phyloP scores from a whole-genome alignment of 768 basidiomycete species.

The Chalciporus piperatus region DNA sequence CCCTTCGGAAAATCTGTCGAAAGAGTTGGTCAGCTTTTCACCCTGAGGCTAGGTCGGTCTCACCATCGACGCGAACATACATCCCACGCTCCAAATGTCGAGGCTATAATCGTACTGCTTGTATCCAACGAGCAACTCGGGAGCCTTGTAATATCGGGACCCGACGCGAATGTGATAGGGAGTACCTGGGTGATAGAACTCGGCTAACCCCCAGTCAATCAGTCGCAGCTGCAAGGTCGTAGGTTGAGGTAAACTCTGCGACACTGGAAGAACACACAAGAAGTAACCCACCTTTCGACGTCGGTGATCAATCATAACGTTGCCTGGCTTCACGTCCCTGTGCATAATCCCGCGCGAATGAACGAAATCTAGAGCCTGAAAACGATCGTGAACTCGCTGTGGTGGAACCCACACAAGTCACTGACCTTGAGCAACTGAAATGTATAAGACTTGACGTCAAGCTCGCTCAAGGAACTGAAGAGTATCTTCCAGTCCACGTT shows the following conservation, averaged over 20 bases:
- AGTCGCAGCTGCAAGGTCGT: constrained; percentile 42
- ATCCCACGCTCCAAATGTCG: constrained; percentile 72
- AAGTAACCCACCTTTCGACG: constrained; percentile 47
- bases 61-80: constrained; percentile 75
- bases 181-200: constrained; percentile 70
- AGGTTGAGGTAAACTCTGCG: neutral
- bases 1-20: constrained; percentile 63
- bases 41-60: neutral
- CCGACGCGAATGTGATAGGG: constrained; percentile 74
- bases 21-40: neutral
- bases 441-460: constrained; percentile 65
- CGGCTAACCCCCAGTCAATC: constrained; percentile 77
- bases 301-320: constrained; percentile 72
- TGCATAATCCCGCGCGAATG: constrained; percentile 75
- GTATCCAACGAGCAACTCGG: constrained; percentile 68
- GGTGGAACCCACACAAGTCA: neutral
- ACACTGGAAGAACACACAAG: neutral
- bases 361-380: constrained; percentile 61
- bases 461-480: constrained; percentile 56
- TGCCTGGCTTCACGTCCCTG: constrained; percentile 64
- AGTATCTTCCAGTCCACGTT: constrained; percentile 65
- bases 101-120: constrained; percentile 71
- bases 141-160: constrained; percentile 71
- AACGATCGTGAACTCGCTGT: neutral
- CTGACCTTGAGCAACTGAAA: constrained; percentile 59